phyloP scores from a whole-genome alignment of 2,329 filamentous ascomycete species.

The Phaeosphaeria sp. region DNA sequence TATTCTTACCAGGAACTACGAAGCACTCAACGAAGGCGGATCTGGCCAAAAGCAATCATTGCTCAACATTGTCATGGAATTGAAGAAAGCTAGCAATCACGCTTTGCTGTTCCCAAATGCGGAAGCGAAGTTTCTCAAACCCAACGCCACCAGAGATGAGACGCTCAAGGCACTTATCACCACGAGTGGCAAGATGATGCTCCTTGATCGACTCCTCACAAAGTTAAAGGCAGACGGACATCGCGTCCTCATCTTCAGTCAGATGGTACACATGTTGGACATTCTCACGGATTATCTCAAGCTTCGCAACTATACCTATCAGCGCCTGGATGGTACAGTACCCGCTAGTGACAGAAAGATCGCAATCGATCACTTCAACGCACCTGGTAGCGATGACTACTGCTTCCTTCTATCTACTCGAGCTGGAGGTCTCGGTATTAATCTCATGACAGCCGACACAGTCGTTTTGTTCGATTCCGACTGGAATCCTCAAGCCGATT shows the following conservation, averaged over 20 bases:
- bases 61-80: conserved; percentile 98
- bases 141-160: conserved; percentile 83
- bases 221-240: conserved; percentile 95
- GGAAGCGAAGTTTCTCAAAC: conserved; percentile 85
- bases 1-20: conserved; percentile 94
- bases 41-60: conserved; percentile 93
- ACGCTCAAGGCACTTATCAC: conserved; percentile 91
- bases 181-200: conserved; percentile 99
- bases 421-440: conserved; percentile 97
- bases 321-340: conserved; percentile 94
- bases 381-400: conserved; percentile 94
- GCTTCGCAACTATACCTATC: conserved; percentile 91
- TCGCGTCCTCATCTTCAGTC: conserved; percentile 96
- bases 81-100: conserved; percentile 99
- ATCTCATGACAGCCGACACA: conserved; percentile 97
- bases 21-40: conserved; percentile 87
- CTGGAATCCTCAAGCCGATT: conserved; percentile 97
- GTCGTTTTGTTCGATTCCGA: conserved; percentile 98
- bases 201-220: conserved; percentile 90
- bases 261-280: conserved; percentile 99
- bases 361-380: conserved; percentile 98
- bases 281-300: conserved; percentile 94
- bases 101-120: conserved; percentile 97
- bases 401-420: conserved; percentile 94
- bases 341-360: conserved; percentile 84